Conservation (phyloP, 441 rosid genomes). For the Capsella rubella region DNA sequence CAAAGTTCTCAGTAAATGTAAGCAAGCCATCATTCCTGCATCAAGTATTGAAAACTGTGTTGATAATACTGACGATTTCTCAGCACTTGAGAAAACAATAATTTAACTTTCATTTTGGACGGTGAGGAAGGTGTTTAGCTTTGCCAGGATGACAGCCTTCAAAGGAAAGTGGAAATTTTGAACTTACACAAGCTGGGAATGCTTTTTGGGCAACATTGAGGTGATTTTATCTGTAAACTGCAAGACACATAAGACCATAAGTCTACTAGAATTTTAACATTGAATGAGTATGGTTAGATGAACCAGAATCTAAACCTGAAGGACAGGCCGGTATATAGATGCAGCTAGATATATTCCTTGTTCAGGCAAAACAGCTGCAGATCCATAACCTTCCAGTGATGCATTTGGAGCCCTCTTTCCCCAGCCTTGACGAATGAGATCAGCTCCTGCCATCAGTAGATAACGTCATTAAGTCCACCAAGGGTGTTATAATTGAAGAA, state of each 20-base stretch:
- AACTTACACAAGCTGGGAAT: constrained; percentile 93
- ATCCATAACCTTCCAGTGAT: constrained; percentile 94
- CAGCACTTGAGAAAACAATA: constrained; percentile 24
- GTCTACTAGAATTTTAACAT: constrained; percentile 26
- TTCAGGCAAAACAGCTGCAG: constrained; percentile 96
- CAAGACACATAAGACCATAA: constrained; percentile 48
- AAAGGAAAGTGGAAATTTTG: constrained; percentile 6
- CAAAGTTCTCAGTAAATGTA: constrained; percentile 93
- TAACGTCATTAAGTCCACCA: constrained; percentile 22
- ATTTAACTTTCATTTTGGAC: constrained; percentile 29
- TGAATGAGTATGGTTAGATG: constrained; percentile 34
- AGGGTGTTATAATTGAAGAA: constrained; percentile 31
- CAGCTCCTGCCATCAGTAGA: constrained; percentile 62
- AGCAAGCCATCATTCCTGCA: constrained; percentile 97
- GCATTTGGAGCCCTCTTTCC: constrained; percentile 80
- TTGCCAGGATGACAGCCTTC: constrained; percentile 31
- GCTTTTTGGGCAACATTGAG: constrained; percentile 84
- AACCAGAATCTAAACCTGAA: constrained; percentile 68
- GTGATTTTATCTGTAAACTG: constrained; percentile 95
- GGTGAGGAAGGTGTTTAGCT: constrained; percentile 15
- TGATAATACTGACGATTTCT: constrained; percentile 24
- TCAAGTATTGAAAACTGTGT: constrained; percentile 19
- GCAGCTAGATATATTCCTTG: constrained; percentile 99
- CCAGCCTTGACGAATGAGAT: constrained; percentile 96
- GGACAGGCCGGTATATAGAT: constrained; percentile 90